A percentile compares a stretch with the other conserved stretches of the same genome.
These are phyloP conservation scores for Lachnellula arida DNA, from an alignment of 2,329 filamentous ascomycete genomes.

Conservation along the genomic window DNA sequence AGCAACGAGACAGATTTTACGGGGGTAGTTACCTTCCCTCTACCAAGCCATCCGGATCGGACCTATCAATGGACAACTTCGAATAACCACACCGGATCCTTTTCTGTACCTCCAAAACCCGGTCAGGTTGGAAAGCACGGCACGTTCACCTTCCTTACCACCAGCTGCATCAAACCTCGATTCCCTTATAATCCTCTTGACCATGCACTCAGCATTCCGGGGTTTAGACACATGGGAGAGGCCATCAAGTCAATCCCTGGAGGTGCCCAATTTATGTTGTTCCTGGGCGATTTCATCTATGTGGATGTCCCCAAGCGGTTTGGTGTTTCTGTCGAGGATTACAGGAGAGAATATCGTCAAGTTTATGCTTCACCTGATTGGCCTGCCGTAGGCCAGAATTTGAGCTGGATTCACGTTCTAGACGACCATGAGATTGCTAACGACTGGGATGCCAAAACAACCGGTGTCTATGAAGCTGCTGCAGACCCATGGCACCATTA, in stretches of 20 bases:
- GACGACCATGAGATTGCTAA: conserved; percentile 97
- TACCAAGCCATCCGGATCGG: conserved; percentile 62
- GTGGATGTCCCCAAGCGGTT: conserved; percentile 81
- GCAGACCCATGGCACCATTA: conserved; percentile 72
- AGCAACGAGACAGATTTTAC: conserved; percentile 81
- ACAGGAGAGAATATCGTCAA: conserved; percentile 86
- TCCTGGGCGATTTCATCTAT: conserved; percentile 85
- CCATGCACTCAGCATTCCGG: conserved; percentile 76
- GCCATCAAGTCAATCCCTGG: conserved; percentile 58
- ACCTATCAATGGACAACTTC: conserved; percentile 81
- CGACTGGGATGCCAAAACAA: conserved; percentile 82
- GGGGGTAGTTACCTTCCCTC: conserved; percentile 59
- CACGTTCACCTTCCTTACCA: conserved; percentile 84
- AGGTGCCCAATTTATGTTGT: conserved; percentile 73
- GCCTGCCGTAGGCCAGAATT: conserved; percentile 64
- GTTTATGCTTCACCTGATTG: conserved; percentile 96
- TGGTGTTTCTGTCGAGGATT: conserved; percentile 67
- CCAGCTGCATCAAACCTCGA: conserved; percentile 86
- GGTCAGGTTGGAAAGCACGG: conserved; percentile 62
- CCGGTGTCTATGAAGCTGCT: conserved; percentile 59
- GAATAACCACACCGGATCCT: conserved; percentile 80
- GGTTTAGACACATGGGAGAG: conserved; percentile 71
- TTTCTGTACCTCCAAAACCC: conserved; percentile 68
- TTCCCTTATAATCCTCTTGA: conserved; percentile 86
- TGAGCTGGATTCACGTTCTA: conserved; percentile 97